Evolutionary conservation across 1,284 basidiomycete genomes (phyloP).

Genomic region (Irpex sp.): DNA sequence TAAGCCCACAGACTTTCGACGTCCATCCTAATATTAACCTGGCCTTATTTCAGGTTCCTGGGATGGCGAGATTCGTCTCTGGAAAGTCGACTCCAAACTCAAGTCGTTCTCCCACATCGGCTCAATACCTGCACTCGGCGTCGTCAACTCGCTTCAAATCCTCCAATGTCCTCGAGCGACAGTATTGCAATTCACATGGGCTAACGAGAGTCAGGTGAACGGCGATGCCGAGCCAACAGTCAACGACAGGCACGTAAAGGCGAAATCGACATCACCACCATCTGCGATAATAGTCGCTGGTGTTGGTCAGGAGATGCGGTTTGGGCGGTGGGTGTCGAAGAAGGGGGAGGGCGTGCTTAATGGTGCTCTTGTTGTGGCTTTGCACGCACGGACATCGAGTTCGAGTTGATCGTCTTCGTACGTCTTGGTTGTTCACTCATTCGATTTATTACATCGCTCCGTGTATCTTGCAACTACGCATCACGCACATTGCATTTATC

Average conservation of each 20-base stretch:
- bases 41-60: no score
- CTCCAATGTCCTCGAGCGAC: conserved; percentile 52
- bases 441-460: neutral
- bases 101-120: conserved; percentile 73
- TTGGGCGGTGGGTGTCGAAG: conserved; percentile 85
- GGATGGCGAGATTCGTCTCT: conserved; percentile 86
- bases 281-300: conserved; percentile 73
- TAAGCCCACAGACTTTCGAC: no score
- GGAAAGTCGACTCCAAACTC: conserved; percentile 79
- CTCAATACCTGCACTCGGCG: conserved; percentile 65
- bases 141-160: conserved; percentile 90
- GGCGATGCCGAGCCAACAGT: conserved; percentile 40
- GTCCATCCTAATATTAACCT: no score
- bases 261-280: conserved; percentile 20
- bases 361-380: conserved; percentile 62
- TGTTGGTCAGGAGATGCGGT: conserved; percentile 82
- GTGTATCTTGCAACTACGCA: neutral
- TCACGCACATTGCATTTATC: neutral
- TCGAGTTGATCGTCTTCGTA: neutral
- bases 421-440: neutral
- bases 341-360: conserved; percentile 73
- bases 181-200: conserved; percentile 30
- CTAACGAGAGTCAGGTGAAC: neutral
- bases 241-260: conserved; percentile 15
- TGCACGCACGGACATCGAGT: conserved; percentile 37